These are phyloP conservation scores for Linum usitatissimum DNA, from an alignment of 345 rosid genomes.

Conservation along the genomic window DNA sequence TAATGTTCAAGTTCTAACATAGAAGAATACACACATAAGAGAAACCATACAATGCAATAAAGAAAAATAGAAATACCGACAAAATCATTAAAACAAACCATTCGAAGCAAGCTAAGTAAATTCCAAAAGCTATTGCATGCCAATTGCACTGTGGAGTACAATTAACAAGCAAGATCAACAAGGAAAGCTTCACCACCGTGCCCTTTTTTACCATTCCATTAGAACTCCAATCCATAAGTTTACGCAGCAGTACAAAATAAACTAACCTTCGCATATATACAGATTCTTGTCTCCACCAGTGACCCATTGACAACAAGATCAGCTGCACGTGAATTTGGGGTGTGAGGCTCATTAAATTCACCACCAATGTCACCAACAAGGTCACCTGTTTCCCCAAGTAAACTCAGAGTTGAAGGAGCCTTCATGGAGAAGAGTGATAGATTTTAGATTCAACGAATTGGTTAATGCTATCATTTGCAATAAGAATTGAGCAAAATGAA, in stretches of 20 bases:
- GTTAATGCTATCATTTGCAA: conserved; percentile 9
- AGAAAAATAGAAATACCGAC: neutral
- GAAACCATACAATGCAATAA: neutral
- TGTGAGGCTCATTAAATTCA: conserved; percentile 36
- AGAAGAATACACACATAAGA: too few relatives aligned
- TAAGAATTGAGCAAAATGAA: conserved; percentile 8
- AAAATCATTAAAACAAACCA: neutral
- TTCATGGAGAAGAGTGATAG: conserved; percentile 17
- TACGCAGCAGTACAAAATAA: neutral
- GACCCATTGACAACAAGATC: conserved; percentile 79
- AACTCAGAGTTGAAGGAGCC: conserved; percentile 65
- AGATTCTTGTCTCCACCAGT: conserved; percentile 63
- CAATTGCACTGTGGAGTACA: neutral
- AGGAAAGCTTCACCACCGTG: neutral
- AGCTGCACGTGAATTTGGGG: conserved; percentile 39
- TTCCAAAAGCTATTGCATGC: neutral
- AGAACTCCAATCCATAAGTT: too few relatives aligned
- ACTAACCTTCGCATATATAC: conserved; percentile 57
- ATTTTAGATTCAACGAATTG: conserved; percentile 9
- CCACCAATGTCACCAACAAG: conserved; percentile 17
- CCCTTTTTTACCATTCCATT: neutral
- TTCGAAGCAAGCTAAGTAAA: neutral
- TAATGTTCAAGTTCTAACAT: too few relatives aligned
- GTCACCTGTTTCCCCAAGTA: conserved; percentile 44
- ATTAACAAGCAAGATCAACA: neutral